phyloP scores from a whole-genome alignment of 176 grass and related monocot species.

The Canna indica region DNA sequence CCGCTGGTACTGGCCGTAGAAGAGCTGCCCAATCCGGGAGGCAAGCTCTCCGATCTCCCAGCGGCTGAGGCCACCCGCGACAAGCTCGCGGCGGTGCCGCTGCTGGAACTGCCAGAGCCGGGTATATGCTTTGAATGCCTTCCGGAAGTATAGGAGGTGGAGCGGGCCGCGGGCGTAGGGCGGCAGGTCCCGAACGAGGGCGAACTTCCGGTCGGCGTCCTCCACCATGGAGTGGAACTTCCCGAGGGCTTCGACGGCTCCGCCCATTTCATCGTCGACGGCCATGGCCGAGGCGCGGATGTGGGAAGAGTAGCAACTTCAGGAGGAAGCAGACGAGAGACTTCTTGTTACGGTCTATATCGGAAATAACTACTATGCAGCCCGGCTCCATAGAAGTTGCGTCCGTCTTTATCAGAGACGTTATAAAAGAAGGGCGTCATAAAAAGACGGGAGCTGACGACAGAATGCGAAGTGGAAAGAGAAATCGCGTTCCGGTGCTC shows the following conservation, averaged over 20 bases:
- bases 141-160: conserved; percentile 1
- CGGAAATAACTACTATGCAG: too few species aligned
- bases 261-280: not conserved
- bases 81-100: conserved; percentile 1
- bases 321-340: not conserved
- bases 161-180: conserved; percentile 7
- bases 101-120: conserved; percentile 23
- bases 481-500: too few species aligned
- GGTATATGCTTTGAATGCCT: conserved; percentile 21
- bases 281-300: not conserved
- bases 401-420: not conserved
- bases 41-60: conserved; percentile 24
- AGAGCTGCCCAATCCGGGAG: conserved; percentile 24
- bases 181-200: conserved; percentile 13
- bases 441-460: not conserved
- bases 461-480: too few species aligned
- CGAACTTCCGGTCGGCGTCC: conserved; percentile 17
- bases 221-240: conserved; percentile 7
- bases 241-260: not conserved
- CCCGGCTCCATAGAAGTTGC: too few species aligned
- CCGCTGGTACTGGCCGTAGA: conserved; percentile 15
- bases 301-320: not conserved
- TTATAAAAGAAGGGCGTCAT: not conserved
- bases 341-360: not conserved
- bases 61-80: not conserved